Base-by-base conservation (phyloP, 129 eudicot genomes). In the Centaurea solstitialis region DNA sequence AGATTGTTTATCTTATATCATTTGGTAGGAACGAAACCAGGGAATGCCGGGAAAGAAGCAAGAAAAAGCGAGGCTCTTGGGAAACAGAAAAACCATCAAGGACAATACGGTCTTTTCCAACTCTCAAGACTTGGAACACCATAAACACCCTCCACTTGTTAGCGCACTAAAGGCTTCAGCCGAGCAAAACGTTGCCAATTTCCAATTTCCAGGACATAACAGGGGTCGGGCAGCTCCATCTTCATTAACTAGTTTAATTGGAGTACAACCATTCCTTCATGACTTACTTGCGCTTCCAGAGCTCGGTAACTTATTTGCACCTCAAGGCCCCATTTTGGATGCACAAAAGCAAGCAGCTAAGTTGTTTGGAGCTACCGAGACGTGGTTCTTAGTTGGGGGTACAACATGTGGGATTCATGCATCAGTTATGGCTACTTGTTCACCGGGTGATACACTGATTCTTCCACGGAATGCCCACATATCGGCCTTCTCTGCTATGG, bases 371-470 rank as follows among this genome's bases (percentile, higher is more conserved):
- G 98, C 98, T 28, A 64, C 79, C 15, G 94, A 91, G 81, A 91
- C 97, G 64, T 93, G 98, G 97, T 93, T 93, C 76, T 85, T 93
- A 79, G 97, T 91, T 38, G 98, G 98, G 10, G 98, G 98, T 38
- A 87, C 93, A 40, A 91, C 97, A 1, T 91, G 97, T 79, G 98
- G 97, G 35, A 76, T 93, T 72, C 98, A 91, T 53, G 97, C 98
- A 64, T 89, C 97, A 3, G 57, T 91, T 39, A 91, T 93, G 94
- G 94, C 94, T 77, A 89, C 90, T 72, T 93, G 98, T 84, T 80
- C 83, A 53, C 98, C 98, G 12, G 97, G 97, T 66, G 93, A 91
- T 43, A 77, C 71, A 5, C 87, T 93, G 28, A 83, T 93, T 69
- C 90, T 93, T 12, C 97, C 98, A 35, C 86, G 97, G 41, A 93